phyloP scores from a whole-genome alignment of 768 basidiomycete species.

The Cystobasidiopsis lactophilus region DNA sequence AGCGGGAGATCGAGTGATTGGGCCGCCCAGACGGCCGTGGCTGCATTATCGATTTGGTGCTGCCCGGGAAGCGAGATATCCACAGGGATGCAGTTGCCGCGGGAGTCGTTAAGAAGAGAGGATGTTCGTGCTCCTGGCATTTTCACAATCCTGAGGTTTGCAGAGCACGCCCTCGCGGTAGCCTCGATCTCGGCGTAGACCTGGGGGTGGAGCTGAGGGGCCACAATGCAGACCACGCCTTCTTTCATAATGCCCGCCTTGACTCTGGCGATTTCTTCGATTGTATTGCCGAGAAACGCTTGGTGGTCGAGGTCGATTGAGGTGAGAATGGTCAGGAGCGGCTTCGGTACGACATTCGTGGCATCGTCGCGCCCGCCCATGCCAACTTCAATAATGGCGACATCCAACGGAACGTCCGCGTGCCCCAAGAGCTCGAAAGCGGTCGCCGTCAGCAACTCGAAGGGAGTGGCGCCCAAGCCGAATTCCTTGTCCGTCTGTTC shows the following conservation, averaged over 20 bases:
- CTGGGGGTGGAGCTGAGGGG: slow-evolving; percentile 33
- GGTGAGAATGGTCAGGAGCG: slow-evolving; percentile 62
- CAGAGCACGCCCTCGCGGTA: slow-evolving; percentile 25
- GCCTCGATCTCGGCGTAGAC: slow-evolving; percentile 20
- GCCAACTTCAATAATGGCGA: slow-evolving; percentile 77
- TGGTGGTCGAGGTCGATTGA: slow-evolving; percentile 85
- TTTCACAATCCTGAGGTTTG: not conserved
- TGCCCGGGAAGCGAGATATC: slow-evolving; percentile 46
- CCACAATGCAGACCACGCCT: slow-evolving; percentile 41
- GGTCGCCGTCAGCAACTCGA: slow-evolving; percentile 66
- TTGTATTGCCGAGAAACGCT: slow-evolving; percentile 55
- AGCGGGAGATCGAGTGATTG: slow-evolving; percentile 33
- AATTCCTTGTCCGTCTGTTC: slow-evolving; percentile 27
- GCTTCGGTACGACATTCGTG: slow-evolving; percentile 61
- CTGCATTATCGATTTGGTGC: slow-evolving; percentile 73
- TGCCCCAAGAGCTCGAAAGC: slow-evolving; percentile 48
- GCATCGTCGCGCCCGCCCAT: slow-evolving; percentile 86
- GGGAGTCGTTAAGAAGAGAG: not conserved
- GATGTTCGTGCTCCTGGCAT: not conserved
- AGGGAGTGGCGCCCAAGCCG: slow-evolving; percentile 38
- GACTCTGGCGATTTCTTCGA: slow-evolving; percentile 51
- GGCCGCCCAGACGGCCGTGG: slow-evolving; percentile 41
- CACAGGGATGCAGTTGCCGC: not conserved
- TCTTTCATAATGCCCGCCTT: slow-evolving; percentile 55
- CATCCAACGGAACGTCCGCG: slow-evolving; percentile 33